Percentiles rank a stretch among this genome's conserved stretches.
These are phyloP conservation scores for Candida sp. DNA, from an alignment of 1,139 yeast species.

Conservation along the genomic window DNA sequence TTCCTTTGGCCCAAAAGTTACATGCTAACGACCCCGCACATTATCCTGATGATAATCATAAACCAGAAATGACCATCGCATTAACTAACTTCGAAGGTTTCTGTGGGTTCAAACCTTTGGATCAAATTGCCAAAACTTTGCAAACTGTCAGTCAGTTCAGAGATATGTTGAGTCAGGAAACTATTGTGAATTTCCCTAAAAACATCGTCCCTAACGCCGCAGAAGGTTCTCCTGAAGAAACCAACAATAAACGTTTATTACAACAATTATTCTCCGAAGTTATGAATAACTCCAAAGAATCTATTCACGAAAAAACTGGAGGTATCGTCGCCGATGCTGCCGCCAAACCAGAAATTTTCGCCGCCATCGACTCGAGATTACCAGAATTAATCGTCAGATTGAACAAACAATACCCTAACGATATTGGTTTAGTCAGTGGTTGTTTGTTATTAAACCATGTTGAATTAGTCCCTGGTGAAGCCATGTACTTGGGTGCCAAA, in stretches of 20 bases:
- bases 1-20: slow-evolving; percentile 70
- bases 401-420: slow-evolving; percentile 86
- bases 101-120: slow-evolving; percentile 95
- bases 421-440: slow-evolving; percentile 95
- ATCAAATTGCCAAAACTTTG: slow-evolving; percentile 67
- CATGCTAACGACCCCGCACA: slow-evolving; percentile 84
- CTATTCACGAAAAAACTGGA: slow-evolving; percentile 53
- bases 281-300: slow-evolving; percentile 69
- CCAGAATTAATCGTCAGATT: slow-evolving; percentile 74
- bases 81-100: slow-evolving; percentile 95
- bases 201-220: slow-evolving; percentile 46
- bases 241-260: slow-evolving; percentile 56
- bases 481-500: slow-evolving; percentile 93
- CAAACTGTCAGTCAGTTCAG: slow-evolving; percentile 71
- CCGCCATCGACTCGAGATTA: slow-evolving; percentile 43
- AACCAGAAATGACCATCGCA: slow-evolving; percentile 99
- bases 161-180: slow-evolving; percentile 63
- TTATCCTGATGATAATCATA: slow-evolving; percentile 97
- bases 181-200: slow-evolving; percentile 48
- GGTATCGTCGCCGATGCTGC: slow-evolving; percentile 62
- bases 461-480: slow-evolving; percentile 83
- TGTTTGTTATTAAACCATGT: slow-evolving; percentile 90
- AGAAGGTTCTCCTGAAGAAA: slow-evolving; percentile 45
- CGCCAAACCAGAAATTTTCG: slow-evolving; percentile 46
- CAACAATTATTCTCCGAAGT: slow-evolving; percentile 75